Evolutionary conservation across 345 rosid genomes (phyloP).

Genomic region (Acer saccharum): DNA sequence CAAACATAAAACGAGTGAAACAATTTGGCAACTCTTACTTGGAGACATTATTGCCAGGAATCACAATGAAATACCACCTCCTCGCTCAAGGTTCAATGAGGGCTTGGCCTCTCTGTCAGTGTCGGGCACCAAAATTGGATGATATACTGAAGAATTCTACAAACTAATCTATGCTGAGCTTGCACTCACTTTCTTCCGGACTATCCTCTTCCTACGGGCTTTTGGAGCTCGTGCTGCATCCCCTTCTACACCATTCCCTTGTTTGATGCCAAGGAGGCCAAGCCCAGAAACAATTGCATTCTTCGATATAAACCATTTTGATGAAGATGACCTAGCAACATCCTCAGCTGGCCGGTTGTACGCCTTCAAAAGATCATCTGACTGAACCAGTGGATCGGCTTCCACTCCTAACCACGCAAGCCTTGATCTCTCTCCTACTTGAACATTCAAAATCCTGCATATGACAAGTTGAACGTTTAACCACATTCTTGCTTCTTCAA

Average conservation of each 20-base stretch:
- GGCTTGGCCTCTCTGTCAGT: neutral
- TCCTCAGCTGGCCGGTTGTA: conserved; percentile 64
- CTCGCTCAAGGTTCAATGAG: neutral
- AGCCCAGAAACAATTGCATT: conserved; percentile 75
- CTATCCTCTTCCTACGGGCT: conserved; percentile 76
- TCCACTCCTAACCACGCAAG: conserved; percentile 88
- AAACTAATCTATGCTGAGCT: conserved; percentile 31
- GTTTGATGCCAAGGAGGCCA: conserved; percentile 76
- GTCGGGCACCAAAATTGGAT: conserved; percentile 28
- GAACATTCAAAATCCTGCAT: conserved; percentile 72
- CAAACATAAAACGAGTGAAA: neutral
- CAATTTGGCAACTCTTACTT: conserved; percentile 10
- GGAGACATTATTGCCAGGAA: neutral
- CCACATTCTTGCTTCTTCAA: neutral
- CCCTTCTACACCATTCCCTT: conserved; percentile 42
- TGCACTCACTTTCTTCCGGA: conserved; percentile 73
- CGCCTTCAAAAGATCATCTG: conserved; percentile 70
- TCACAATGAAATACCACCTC: neutral
- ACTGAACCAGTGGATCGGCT: conserved; percentile 78
- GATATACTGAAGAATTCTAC: neutral
- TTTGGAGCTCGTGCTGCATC: conserved; percentile 55
- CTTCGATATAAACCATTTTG: conserved; percentile 86
- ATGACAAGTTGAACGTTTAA: neutral
- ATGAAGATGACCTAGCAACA: conserved; percentile 46
- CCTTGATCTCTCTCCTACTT: conserved; percentile 71